These are phyloP conservation scores for Diplodia intermedia DNA, from an alignment of 2,329 filamentous ascomycete species.

Conservation along the genomic window DNA sequence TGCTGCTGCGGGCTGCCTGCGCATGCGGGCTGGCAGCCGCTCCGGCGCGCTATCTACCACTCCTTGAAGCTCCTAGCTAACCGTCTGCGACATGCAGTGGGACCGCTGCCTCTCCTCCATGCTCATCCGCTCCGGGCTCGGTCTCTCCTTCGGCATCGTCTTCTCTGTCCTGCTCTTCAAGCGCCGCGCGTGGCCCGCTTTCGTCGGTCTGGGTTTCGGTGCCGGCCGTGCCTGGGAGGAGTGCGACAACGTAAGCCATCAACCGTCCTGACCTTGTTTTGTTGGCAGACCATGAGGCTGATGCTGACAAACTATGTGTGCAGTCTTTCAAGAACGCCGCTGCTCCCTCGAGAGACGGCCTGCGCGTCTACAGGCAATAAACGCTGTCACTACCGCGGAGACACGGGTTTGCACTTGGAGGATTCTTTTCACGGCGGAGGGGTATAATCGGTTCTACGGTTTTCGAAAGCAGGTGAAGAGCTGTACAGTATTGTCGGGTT, in stretches of 20 bases:
- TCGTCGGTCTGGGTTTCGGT: conserved; percentile 91
- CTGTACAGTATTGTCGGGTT: conserved; percentile 32
- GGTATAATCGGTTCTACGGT: conserved; percentile 16
- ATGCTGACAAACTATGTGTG: conserved; percentile 20
- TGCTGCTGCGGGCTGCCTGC: neutral
- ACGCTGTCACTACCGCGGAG: neutral
- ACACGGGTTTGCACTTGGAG: conserved; percentile 4
- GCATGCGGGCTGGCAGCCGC: neutral
- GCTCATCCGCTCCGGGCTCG: conserved; percentile 94
- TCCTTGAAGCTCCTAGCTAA: conserved; percentile 24
- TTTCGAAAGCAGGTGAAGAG: neutral
- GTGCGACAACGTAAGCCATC: conserved; percentile 74
- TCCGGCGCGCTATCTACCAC: conserved; percentile 4
- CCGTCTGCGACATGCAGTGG: conserved; percentile 68
- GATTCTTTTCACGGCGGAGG: neutral
- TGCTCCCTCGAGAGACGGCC: conserved; percentile 56
- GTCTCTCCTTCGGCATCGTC: conserved; percentile 95
- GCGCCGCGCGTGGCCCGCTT: conserved; percentile 97
- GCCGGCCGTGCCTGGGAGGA: conserved; percentile 97
- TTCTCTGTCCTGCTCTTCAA: conserved; percentile 99
- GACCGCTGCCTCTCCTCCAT: conserved; percentile 97
- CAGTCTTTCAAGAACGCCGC: conserved; percentile 62
- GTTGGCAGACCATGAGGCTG: conserved; percentile 12
- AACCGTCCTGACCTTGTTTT: neutral
- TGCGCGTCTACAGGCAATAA: conserved; percentile 56